A percentile compares a stretch with the other conserved stretches of the same genome.
These are phyloP conservation scores for Taiozyma sp. DNA, from an alignment of 1,139 yeast species.

Conservation along the genomic window DNA sequence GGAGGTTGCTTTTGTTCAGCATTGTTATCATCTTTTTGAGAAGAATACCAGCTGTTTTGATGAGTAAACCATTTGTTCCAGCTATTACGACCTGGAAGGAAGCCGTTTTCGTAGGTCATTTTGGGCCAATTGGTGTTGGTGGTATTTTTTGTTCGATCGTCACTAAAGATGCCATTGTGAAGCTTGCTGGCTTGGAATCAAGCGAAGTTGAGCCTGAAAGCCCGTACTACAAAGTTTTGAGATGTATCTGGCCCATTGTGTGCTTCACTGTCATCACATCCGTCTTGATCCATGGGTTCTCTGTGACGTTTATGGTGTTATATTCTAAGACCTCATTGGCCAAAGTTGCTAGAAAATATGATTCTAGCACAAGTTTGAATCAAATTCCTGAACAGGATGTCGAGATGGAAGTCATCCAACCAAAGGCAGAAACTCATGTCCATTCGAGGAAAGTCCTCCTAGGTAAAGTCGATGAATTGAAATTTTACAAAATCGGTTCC, in stretches of 20 bases:
- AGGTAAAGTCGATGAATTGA: constrained; percentile 9
- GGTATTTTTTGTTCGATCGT: constrained; percentile 27
- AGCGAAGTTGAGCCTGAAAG: constrained; percentile 2
- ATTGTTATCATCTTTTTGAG: constrained; percentile 28
- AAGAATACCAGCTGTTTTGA: constrained; percentile 31
- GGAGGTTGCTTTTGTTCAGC: constrained; percentile 29
- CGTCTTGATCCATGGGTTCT: constrained; percentile 26
- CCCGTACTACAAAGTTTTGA: constrained; percentile 10
- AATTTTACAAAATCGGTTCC: constrained; percentile 12
- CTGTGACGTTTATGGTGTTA: constrained; percentile 18
- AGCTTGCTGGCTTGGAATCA: constrained; percentile 6
- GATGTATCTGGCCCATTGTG: constrained; percentile 25
- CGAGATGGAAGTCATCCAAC: not conserved
- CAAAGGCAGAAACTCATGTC: not conserved
- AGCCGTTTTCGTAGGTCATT: constrained; percentile 36
- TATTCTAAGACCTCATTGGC: constrained; percentile 7
- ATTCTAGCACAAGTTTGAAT: not conserved
- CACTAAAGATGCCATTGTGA: constrained; percentile 20
- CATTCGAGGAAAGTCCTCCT: constrained; percentile 1
- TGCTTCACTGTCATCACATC: constrained; percentile 24
- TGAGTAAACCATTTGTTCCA: constrained; percentile 30
- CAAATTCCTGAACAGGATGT: not conserved
- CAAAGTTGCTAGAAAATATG: constrained; percentile 5
- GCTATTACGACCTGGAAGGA: constrained; percentile 32
- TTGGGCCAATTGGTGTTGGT: constrained; percentile 44